Base-by-base conservation (phyloP, 495 filamentous ascomycete genomes). In the Xylaria venustula region DNA sequence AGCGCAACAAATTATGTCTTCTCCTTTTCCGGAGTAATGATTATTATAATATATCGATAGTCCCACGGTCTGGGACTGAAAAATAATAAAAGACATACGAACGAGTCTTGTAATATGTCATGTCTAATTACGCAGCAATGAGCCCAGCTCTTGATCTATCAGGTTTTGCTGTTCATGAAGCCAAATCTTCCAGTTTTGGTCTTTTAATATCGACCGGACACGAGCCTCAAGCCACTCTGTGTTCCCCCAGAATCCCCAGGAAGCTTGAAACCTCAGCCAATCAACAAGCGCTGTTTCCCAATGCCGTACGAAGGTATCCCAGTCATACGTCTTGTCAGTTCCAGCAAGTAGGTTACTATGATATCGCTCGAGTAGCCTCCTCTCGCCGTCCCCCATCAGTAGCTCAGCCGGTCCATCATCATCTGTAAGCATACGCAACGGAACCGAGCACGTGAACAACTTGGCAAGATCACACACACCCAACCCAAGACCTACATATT, bases 201-300 rank as follows among this genome's bases (percentile, higher is more conserved):
- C 65, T 47, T 58, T 56, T 28, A 67, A 25, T 52, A 74, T 72
- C 23, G 40, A 67, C 40, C 69, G 60, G 26, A 66, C 67, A 54
- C 68, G 63, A 11, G 71, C 74, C 45, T 73, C 74, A 28, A 78
- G 71, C 77, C 77, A 80, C 26, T 69, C 64, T 1, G 72, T 73
- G 50, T 79, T 78, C 4, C 79, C 79, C 79, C 79, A 81, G 58
- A 73, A 74, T 1, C 79, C 77, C 79, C 77, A 81, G 1, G 76
- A 78, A 0, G 75, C 75, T 58, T 80, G 72, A 47, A 81, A 82
- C 40, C 79, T 51, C 41, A 77, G 61, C 79, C 79, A 80, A 57
- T 81, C 77, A 1, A 81, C 77, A 17, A 80, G 55, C 3, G 77
- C 79, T 28, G 70, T 75, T 58, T 81, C 77, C 71, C 74, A 79